Evolutionary conservation across 2,329 filamentous ascomycete genomes (phyloP).

Genomic region (Rutstroemia sp.): DNA sequence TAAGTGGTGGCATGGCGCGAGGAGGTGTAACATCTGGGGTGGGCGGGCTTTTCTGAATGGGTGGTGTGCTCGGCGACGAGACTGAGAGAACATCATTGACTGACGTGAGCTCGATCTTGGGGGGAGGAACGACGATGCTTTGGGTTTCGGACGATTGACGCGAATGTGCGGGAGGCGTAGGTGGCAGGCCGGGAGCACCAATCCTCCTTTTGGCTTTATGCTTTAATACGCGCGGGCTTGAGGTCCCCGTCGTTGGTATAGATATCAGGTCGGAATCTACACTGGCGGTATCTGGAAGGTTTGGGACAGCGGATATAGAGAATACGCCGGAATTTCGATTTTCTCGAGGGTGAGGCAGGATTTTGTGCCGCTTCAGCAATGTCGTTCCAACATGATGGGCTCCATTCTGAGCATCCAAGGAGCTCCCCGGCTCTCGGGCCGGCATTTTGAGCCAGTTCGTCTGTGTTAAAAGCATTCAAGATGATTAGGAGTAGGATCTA

Average conservation of each 20-base stretch:
- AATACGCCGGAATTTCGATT: constrained; percentile 12
- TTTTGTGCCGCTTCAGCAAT: constrained; percentile 28
- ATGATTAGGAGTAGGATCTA: constrained; percentile 5
- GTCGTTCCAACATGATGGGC: constrained; percentile 21
- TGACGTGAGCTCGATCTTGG: constrained; percentile 16
- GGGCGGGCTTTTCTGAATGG: constrained; percentile 59
- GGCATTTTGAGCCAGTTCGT: constrained; percentile 31
- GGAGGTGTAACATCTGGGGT: constrained; percentile 73
- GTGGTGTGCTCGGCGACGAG: constrained; percentile 48
- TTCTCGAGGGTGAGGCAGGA: constrained; percentile 28
- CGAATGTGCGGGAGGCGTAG: constrained; percentile 56
- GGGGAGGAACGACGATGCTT: constrained; percentile 14
- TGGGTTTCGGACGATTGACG: constrained; percentile 45
- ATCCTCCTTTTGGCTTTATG: constrained; percentile 27
- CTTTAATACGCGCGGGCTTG: constrained; percentile 27
- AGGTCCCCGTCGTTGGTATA: constrained; percentile 22
- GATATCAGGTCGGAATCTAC: constrained; percentile 23
- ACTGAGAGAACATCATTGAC: constrained; percentile 11
- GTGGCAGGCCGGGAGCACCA: constrained; percentile 36
- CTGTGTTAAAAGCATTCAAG: constrained; percentile 30
- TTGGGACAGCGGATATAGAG: constrained; percentile 16
- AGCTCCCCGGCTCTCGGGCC: constrained; percentile 23
- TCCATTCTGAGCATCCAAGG: constrained; percentile 23
- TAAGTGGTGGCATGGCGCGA: constrained; percentile 40
- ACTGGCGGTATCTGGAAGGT: constrained; percentile 18